Base-by-base conservation (phyloP, 768 basidiomycete genomes). In the Lactifluus echinatus region DNA sequence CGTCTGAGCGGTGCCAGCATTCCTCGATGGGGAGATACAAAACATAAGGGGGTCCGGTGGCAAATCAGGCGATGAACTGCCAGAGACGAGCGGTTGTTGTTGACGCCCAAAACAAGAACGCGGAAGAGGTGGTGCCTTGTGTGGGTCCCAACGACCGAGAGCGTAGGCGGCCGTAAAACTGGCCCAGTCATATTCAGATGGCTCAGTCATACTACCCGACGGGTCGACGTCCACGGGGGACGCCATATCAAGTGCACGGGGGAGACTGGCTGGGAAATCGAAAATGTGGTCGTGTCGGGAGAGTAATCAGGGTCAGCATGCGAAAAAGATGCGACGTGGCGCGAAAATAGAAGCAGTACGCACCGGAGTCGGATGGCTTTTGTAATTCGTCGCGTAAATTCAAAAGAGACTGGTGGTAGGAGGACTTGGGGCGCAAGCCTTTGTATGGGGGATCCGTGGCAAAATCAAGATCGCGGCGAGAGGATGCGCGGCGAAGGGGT, bases 81-180 rank as follows among this genome's bases (percentile, higher is more conserved):
- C 21, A 4, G 34, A 23, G 17, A 37, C 17, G 36, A 44, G 33
- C 23, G 33, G n/a, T 4, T 40, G 55, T 21, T 34, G 24, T 36
- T 47, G 50, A 42, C 40, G 56, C 66, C 55, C 63, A 50, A 66
- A 54, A 55, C 55, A 67, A 57, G 69, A 68, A 67, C 68, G 64
- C 4, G 87, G 86, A 6, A 76, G 79, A 58, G 77, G 79, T 3
- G 87, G 88, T 0, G 79, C 84, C 54, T 75, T 76, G 58, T 82
- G 82, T 7, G 89, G 88, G 67, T 89, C 87, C 89, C 89, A 93
- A 59, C 80, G 76, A 10, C 90, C 90, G 17, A 75, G 66, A 0
- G 87, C 81, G 68, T 93, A 93, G 0, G 87, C 83, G n/a, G 75
- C 70, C 60, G 88, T 81, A 68, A 92, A 93, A 0, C 80, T 79